These are phyloP conservation scores for Neurospora sp. DNA, from an alignment of 495 filamentous ascomycete genomes.

Conservation along the genomic window DNA sequence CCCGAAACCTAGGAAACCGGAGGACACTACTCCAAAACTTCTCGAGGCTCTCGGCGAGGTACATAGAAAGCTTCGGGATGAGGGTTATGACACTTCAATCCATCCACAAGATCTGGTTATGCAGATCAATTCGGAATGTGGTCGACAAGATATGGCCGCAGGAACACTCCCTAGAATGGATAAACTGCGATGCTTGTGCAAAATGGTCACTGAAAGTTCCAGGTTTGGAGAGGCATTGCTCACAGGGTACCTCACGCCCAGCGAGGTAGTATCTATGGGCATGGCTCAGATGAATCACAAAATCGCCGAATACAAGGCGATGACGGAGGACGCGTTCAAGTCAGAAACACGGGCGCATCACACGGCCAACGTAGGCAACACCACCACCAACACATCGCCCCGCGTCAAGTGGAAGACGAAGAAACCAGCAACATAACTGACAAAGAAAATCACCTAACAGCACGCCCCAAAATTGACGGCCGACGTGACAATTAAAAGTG, in stretches of 20 bases:
- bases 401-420: neutral
- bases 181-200: slow-evolving; percentile 6
- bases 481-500: neutral
- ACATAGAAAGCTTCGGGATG: neutral
- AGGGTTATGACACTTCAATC: neutral
- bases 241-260: slow-evolving; percentile 8
- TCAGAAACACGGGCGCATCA: slow-evolving; percentile 7
- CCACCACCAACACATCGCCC: neutral
- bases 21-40: neutral
- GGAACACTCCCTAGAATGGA: slow-evolving; percentile 9
- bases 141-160: neutral
- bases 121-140: neutral
- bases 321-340: slow-evolving; percentile 9
- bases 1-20: neutral
- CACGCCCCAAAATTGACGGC: neutral
- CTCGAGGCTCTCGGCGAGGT: neutral
- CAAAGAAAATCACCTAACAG: neutral
- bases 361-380: slow-evolving; percentile 10
- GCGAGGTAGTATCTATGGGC: slow-evolving; percentile 2
- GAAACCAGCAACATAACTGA: neutral
- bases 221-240: slow-evolving; percentile 19
- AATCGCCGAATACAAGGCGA: neutral
- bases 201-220: neutral
- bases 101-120: neutral
- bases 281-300: slow-evolving; percentile 6